Percentiles rank a stretch among this genome's conserved stretches.
These are phyloP conservation scores for Penicillium sp. DNA, from an alignment of 2,329 filamentous ascomycete genomes.

Conservation along the genomic window DNA sequence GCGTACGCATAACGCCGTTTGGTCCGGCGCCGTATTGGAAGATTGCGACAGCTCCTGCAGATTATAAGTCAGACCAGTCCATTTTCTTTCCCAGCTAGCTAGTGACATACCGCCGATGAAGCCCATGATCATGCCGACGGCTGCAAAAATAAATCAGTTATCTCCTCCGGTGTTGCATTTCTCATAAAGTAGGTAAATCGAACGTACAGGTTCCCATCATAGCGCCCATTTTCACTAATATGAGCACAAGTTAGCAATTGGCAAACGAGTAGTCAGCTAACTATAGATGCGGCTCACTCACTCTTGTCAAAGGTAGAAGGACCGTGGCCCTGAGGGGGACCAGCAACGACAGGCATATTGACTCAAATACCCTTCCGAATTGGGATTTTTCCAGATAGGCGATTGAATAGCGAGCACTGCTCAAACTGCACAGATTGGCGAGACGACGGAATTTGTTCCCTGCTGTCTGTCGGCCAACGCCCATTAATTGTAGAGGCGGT, in stretches of 20 bases:
- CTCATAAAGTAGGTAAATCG: neutral
- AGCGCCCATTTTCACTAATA: slow-evolving; percentile 89
- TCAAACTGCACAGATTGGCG: neutral
- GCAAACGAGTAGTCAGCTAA: neutral
- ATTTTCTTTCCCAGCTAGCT: neutral
- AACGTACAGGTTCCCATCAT: slow-evolving; percentile 96
- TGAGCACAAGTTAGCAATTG: slow-evolving; percentile 19
- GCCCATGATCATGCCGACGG: slow-evolving; percentile 92
- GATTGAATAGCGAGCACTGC: neutral
- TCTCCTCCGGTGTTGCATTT: neutral
- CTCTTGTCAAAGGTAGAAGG: slow-evolving; percentile 70
- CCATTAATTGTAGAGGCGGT: slow-evolving; percentile 1
- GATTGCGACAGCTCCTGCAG: slow-evolving; percentile 80
- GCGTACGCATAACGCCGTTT: slow-evolving; percentile 87
- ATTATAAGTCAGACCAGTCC: neutral
- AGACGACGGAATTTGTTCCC: neutral
- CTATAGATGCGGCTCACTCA: slow-evolving; percentile 36
- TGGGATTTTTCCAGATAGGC: neutral
- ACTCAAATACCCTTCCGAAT: neutral
- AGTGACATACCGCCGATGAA: slow-evolving; percentile 80
- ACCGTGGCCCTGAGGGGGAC: slow-evolving; percentile 49
- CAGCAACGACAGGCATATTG: slow-evolving; percentile 56
- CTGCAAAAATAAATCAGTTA: slow-evolving; percentile 45
- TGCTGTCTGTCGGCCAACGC: neutral
- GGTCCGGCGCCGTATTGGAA: slow-evolving; percentile 90